Base-by-base conservation (phyloP, 805 yeast species). In the Ogataea henricii region DNA sequence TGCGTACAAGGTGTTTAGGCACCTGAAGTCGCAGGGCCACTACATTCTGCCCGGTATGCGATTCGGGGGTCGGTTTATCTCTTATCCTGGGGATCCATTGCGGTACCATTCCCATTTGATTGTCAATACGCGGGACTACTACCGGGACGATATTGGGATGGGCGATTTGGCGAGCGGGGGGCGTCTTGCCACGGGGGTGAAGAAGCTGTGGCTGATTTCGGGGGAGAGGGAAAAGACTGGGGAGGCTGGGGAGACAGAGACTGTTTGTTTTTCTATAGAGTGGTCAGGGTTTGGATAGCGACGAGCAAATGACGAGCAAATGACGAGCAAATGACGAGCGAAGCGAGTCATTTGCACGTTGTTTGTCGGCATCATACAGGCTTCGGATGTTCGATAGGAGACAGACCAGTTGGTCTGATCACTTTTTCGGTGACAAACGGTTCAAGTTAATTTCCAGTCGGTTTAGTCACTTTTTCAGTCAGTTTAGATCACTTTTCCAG, bases 31-130 rank as follows among this genome's bases (percentile, higher is more conserved):
- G 36, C 60, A 6, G 20, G 59, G 62, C 12, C 82, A 79, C 1
- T 85, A 74, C 63, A 79, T 70, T 48, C 55, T 89, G 26, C 97
- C 98, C 0, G 99, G 99, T 0, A 70, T 90, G 26, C 76, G 96
- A 48, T 92, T 91, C 65, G 99, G 99, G 2, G 95, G 96, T 4
- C 82, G 82, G 46, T 90, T 81, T 59, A 79, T 94, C 48, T 90
- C 91, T 1, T 92, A 92, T 55, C 98, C 97, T 0, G 98, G 97
- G 1, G 99, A 92, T 63, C 96, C 98, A 6, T 70, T 92, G 45
- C 67, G 94, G 40, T 94, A 81, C 60, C 99, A 92, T 67, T 87
- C 97, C 2, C 97, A 92, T 65, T 73, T 83, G 53, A 83, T 88
- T 4, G 86, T 88, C 2, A 78, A 79, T 40, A 72, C 82, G 0